Percentiles rank a stretch among this genome's conserved stretches.
phyloP scores from a whole-genome alignment of 345 rosid species.

The Schrenkiella parvula region DNA sequence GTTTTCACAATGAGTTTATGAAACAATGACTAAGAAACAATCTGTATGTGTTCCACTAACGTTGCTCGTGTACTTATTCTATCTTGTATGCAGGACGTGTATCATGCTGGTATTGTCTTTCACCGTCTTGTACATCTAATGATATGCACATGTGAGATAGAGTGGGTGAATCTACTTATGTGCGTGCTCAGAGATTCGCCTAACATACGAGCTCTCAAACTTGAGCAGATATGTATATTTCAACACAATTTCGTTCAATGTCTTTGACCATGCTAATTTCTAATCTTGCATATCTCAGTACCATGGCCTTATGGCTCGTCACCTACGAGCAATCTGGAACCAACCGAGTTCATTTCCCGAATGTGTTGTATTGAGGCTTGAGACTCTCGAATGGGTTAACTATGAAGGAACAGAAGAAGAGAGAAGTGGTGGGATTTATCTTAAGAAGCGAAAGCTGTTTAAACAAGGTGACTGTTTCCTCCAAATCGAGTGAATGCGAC shows the following conservation, averaged over 20 bases:
- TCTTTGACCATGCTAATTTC: not conserved
- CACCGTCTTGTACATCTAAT: not conserved
- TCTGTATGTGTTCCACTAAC: no score
- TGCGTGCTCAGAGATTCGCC: not conserved
- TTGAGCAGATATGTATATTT: not conserved
- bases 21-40: no score
- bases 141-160: conserved; percentile 15
- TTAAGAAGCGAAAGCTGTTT: no score
- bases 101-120: not conserved
- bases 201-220: not conserved
- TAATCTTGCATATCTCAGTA: not conserved
- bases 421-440: no score
- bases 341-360: not conserved
- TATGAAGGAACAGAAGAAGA: not conserved
- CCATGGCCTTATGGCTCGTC: not conserved
- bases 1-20: no score
- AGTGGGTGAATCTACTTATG: conserved; percentile 10
- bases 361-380: not conserved
- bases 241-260: not conserved
- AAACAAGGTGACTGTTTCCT: no score
- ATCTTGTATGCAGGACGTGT: not conserved
- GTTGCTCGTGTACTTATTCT: no score
- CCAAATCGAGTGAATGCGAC: no score
- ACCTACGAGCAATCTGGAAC: not conserved
- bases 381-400: not conserved